Percentiles rank a stretch among this genome's conserved stretches.
Conservation (phyloP, 345 rosid species). For the Acer saccharum region DNA sequence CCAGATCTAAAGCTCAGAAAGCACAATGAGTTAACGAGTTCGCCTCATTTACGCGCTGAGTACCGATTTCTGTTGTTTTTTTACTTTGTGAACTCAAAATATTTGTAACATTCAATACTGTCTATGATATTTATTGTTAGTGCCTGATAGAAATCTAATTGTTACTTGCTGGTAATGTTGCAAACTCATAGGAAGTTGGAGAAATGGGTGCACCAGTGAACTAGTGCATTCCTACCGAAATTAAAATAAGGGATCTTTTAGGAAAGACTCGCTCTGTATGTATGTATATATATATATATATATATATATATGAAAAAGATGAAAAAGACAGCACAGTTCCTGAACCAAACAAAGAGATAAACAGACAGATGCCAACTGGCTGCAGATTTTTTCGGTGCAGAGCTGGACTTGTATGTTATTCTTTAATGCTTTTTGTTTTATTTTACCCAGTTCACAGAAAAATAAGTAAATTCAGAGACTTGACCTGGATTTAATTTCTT, state of each 20-base stretch:
- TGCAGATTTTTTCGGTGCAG: not conserved
- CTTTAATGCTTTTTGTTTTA: conserved; percentile 3
- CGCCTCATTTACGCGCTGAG: not conserved
- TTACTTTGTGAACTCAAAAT: not conserved
- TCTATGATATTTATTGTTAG: conserved; percentile 6
- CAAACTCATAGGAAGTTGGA: too few species aligned
- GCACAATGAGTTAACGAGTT: conserved; percentile 43
- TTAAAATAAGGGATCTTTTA: too few species aligned
- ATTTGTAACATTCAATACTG: conserved; percentile 3
- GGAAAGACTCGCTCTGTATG: too few species aligned
- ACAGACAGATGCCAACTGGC: conserved; percentile 40
- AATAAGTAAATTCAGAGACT: too few species aligned
- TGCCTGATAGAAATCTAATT: not conserved
- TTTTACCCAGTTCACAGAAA: too few species aligned
- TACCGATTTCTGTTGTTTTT: conserved; percentile 3
- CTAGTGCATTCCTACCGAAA: too few species aligned
- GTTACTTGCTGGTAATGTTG: too few species aligned
- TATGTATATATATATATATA: too few species aligned
- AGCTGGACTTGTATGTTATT: not conserved
- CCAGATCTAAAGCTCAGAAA: conserved; percentile 61
- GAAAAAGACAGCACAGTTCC: not conserved
- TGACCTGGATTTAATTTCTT: too few species aligned
- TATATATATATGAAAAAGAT: not conserved
- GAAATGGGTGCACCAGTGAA: too few species aligned
- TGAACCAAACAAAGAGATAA: conserved; percentile 7